Percentiles rank a stretch among this genome's conserved stretches.
These are phyloP conservation scores for Avena atlantica DNA, from an alignment of 176 grass and related monocot genomes.

Conservation along the genomic window DNA sequence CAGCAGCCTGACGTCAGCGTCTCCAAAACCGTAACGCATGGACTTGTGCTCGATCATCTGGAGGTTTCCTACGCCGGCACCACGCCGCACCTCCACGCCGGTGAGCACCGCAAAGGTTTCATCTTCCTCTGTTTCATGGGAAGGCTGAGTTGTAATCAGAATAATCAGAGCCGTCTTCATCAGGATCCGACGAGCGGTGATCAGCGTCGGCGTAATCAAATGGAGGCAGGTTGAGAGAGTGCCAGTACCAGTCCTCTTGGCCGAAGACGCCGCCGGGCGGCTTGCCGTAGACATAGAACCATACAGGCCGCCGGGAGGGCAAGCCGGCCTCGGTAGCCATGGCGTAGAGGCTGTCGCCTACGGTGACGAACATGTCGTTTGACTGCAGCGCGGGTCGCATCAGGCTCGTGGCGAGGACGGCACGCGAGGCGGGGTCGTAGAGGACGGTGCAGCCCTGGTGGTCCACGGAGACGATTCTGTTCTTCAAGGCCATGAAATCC, in stretches of 20 bases:
- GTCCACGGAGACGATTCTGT: too few species aligned
- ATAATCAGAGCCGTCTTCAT: too few species aligned
- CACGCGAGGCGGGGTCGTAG: background rate
- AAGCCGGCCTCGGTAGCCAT: too few species aligned
- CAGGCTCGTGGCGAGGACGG: too few species aligned
- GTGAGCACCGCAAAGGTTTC: background rate
- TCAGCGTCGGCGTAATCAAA: background rate
- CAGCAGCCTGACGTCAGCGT: background rate
- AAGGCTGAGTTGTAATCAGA: background rate
- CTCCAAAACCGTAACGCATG: background rate
- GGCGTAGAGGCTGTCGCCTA: too few species aligned
- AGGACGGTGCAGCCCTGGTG: background rate
- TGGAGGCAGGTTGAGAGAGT: background rate
- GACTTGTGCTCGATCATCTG: background rate
- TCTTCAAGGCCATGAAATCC: too few species aligned
- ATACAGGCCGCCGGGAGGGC: too few species aligned
- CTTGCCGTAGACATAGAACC: background rate
- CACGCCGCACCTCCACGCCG: background rate
- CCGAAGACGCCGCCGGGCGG: background rate
- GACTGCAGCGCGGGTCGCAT: too few species aligned
- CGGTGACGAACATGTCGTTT: too few species aligned
- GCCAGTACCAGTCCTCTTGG: background rate
- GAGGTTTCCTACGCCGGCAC: background rate
- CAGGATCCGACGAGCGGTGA: too few species aligned
- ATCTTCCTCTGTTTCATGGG: background rate